Conservation (phyloP, 306 rosid species). For the Cicer yamashitae region DNA sequence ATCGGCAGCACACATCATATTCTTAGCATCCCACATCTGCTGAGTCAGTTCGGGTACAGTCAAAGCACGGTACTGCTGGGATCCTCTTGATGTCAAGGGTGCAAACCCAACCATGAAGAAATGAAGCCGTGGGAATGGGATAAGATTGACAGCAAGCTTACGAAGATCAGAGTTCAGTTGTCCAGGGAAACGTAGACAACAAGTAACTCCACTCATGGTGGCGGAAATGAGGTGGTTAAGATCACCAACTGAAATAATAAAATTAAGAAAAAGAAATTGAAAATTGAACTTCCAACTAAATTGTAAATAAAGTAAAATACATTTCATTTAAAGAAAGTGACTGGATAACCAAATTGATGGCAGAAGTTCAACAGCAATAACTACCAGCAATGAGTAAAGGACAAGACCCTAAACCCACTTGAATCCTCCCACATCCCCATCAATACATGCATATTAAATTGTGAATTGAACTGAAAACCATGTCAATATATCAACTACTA, state of each 20-base stretch:
- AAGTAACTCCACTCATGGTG: conserved; percentile 66
- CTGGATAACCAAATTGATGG: conserved; percentile 43
- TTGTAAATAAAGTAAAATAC: conserved; percentile 13
- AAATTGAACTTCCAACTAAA: conserved; percentile 20
- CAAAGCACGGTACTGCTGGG: conserved; percentile 63
- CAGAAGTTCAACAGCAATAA: conserved; percentile 37
- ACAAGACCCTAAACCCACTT: conserved; percentile 41
- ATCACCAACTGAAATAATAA: conserved; percentile 54
- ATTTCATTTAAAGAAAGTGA: conserved; percentile 37
- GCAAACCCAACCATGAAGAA: conserved; percentile 67
- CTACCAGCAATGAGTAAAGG: conserved; percentile 43
- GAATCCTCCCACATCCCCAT: conserved; percentile 25
- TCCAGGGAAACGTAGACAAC: conserved; percentile 66
- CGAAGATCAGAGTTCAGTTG: conserved; percentile 61
- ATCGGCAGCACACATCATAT: conserved; percentile 67
- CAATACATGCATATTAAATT: conserved; percentile 30
- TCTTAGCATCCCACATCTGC: conserved; percentile 65
- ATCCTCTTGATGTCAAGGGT: conserved; percentile 61
- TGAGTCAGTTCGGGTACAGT: conserved; percentile 61
- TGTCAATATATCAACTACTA: not conserved
- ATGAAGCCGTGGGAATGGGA: conserved; percentile 60
- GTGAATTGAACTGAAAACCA: conserved; percentile 19
- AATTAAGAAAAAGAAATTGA: not conserved
- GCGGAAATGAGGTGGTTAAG: conserved; percentile 62
- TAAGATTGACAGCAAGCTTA: conserved; percentile 62